Percentiles rank a stretch among this genome's conserved stretches.
These are phyloP conservation scores for Diplogelasinospora grovesii DNA, from an alignment of 495 filamentous ascomycete species.

Conservation along the genomic window DNA sequence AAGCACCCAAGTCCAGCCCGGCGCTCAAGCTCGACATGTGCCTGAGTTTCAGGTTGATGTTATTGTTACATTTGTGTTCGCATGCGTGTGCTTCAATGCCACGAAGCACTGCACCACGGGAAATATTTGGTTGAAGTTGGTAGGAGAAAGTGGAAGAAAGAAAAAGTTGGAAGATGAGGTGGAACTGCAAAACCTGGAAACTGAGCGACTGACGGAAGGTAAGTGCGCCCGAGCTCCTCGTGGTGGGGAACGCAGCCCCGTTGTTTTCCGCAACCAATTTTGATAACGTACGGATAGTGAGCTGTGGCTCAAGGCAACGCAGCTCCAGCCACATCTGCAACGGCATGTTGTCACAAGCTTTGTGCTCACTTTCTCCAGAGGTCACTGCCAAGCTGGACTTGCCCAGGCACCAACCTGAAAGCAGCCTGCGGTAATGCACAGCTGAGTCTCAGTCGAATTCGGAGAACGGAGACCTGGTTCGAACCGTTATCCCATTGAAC, in stretches of 20 bases:
- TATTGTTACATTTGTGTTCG: constrained; percentile 19
- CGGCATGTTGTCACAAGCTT: too few relatives aligned
- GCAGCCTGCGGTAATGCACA: too few relatives aligned
- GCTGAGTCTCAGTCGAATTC: too few relatives aligned
- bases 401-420: too few relatives aligned
- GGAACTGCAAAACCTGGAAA: constrained; percentile 4
- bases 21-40: constrained; percentile 23
- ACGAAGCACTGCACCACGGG: background rate
- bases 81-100: too few relatives aligned
- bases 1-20: constrained; percentile 8
- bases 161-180: background rate
- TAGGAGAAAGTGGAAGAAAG: constrained; percentile 1
- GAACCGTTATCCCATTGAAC: too few relatives aligned
- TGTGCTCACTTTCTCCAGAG: too few relatives aligned
- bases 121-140: constrained; percentile 2
- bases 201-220: too few relatives aligned
- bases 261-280: too few relatives aligned
- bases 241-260: constrained; percentile 5
- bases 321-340: background rate
- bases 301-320: background rate
- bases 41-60: constrained; percentile 4
- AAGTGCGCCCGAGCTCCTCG: constrained; percentile 10
- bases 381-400: too few relatives aligned
- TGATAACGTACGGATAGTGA: too few relatives aligned
- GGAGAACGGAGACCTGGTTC: too few relatives aligned